phyloP scores from a whole-genome alignment of 208 protist genomes.

The Strigomonas oncopelti region DNA sequence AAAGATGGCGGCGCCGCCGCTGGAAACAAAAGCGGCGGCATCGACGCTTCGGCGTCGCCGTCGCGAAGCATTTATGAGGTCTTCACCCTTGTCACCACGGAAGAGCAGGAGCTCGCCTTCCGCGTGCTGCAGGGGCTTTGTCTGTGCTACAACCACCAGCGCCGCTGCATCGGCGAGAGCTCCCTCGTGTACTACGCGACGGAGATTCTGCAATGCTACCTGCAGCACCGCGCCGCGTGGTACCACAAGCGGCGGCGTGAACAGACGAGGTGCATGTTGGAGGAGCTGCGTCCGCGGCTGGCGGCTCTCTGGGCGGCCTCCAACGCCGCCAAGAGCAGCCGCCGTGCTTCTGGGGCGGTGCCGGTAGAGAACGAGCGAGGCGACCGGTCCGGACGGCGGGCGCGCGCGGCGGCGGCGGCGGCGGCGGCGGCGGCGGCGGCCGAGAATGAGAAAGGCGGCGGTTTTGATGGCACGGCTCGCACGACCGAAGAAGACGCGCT shows the following conservation, averaged over 20 bases:
- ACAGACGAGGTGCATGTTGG: slow-evolving; percentile 18
- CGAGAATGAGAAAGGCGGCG: too few species aligned
- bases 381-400: too few species aligned
- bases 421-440: too few species aligned
- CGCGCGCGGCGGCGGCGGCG: too few species aligned
- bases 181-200: slow-evolving; percentile 72
- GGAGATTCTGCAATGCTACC: slow-evolving; percentile 77
- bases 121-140: slow-evolving; percentile 79
- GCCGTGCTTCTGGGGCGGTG: too few species aligned
- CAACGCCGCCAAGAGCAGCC: background rate
- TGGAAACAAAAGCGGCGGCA: background rate
- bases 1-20: background rate
- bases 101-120: slow-evolving; percentile 79
- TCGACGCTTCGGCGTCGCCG: background rate
- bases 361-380: too few species aligned
- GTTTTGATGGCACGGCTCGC: background rate
- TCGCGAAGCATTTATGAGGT: slow-evolving; percentile 24
- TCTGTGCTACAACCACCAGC: slow-evolving; percentile 69
- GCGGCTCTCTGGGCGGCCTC: background rate
- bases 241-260: slow-evolving; percentile 34
- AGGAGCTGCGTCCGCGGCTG: slow-evolving; percentile 2
- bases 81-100: slow-evolving; percentile 68
- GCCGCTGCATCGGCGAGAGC: slow-evolving; percentile 59
- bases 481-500: background rate
- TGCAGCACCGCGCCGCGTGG: slow-evolving; percentile 72